These are phyloP conservation scores for Dispira simplex DNA, from an alignment of 192 early-diverging fungal species.

Conservation along the genomic window DNA sequence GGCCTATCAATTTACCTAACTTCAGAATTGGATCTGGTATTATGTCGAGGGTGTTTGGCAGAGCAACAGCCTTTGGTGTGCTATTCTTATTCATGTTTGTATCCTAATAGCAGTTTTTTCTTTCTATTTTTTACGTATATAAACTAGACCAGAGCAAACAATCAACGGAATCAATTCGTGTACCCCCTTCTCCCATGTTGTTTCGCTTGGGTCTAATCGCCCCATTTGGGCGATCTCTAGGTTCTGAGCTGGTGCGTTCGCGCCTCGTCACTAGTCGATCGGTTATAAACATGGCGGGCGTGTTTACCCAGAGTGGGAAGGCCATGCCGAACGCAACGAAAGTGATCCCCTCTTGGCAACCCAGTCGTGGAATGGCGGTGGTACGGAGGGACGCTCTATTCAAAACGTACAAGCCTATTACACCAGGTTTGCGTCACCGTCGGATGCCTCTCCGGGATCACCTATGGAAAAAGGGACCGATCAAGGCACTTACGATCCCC, in stretches of 20 bases:
- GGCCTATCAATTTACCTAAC: too few relatives aligned
- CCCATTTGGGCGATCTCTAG: neutral
- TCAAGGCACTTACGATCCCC: slow-evolving; percentile 62
- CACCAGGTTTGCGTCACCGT: slow-evolving; percentile 73
- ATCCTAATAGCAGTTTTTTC: too few relatives aligned
- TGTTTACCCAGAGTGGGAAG: neutral
- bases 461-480: slow-evolving; percentile 70
- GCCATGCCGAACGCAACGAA: neutral
- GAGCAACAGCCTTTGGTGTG: too few relatives aligned
- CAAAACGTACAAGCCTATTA: slow-evolving; percentile 84
- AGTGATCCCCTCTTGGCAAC: neutral
- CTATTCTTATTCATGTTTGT: too few relatives aligned
- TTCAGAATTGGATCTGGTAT: too few relatives aligned
- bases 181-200: neutral
- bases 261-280: neutral
- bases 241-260: neutral
- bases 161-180: too few relatives aligned
- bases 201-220: neutral
- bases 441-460: slow-evolving; percentile 73
- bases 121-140: too few relatives aligned
- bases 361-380: slow-evolving; percentile 7
- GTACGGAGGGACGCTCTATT: slow-evolving; percentile 44
- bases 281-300: too few relatives aligned
- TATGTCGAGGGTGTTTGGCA: too few relatives aligned
- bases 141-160: too few relatives aligned